phyloP scores from a whole-genome alignment of 2,329 filamentous ascomycete genomes.

The Akanthomyces uredinophilus region DNA sequence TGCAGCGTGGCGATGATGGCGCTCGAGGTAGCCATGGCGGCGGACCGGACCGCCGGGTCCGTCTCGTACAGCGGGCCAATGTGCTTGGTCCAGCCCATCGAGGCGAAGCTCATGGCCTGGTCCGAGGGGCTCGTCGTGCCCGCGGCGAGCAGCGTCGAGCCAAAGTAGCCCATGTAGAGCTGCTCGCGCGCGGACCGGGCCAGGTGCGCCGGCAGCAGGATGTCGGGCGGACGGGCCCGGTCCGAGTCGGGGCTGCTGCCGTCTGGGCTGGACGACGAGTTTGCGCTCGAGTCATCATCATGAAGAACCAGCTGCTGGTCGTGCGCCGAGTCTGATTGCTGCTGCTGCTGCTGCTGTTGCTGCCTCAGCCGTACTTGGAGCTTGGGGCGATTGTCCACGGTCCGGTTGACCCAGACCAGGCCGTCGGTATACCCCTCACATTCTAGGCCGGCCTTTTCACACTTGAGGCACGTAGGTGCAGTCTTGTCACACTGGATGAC shows the following conservation, averaged over 20 bases:
- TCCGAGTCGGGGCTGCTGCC: neutral
- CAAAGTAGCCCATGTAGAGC: slow-evolving; percentile 18
- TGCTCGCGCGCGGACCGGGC: slow-evolving; percentile 18
- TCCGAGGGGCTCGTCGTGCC: slow-evolving; percentile 14
- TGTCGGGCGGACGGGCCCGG: slow-evolving; percentile 1
- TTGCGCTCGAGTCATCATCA: neutral
- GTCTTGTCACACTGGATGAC: slow-evolving; percentile 8
- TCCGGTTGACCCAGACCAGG: slow-evolving; percentile 13
- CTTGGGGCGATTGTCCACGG: slow-evolving; percentile 11
- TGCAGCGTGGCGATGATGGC: slow-evolving; percentile 19
- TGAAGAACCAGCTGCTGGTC: neutral
- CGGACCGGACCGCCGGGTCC: slow-evolving; percentile 17
- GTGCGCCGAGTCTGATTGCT: neutral
- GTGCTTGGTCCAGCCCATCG: slow-evolving; percentile 21
- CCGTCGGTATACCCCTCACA: slow-evolving; percentile 14
- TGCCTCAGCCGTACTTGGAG: neutral
- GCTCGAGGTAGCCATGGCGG: slow-evolving; percentile 20
- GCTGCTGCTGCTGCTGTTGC: slow-evolving; percentile 1
- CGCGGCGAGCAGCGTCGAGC: slow-evolving; percentile 14
- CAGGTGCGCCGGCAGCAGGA: slow-evolving; percentile 11
- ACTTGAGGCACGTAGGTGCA: slow-evolving; percentile 9
- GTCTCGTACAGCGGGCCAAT: slow-evolving; percentile 19
- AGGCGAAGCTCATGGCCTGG: slow-evolving; percentile 14
- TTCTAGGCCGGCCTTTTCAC: slow-evolving; percentile 11
- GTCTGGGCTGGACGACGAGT: neutral